Percentiles rank a stretch among this genome's conserved stretches.
phyloP scores from a whole-genome alignment of 345 rosid genomes.

The Combretum micranthum region DNA sequence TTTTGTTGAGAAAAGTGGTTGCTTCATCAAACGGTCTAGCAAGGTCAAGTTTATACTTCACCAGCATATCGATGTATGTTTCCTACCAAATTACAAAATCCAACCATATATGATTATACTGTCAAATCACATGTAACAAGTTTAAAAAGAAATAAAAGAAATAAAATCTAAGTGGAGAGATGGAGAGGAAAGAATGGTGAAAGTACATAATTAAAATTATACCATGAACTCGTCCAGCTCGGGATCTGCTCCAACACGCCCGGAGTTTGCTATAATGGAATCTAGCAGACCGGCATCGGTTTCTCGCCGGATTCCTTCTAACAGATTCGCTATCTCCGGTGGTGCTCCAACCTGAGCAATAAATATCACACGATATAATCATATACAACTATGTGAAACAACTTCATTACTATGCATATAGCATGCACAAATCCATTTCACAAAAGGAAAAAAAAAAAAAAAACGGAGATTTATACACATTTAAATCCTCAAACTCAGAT shows the following conservation, averaged over 20 bases:
- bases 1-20: slow-evolving; percentile 58
- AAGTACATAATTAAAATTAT: slow-evolving; percentile 7
- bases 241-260: slow-evolving; percentile 44
- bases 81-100: slow-evolving; percentile 28
- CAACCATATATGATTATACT: neutral
- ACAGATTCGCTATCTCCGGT: slow-evolving; percentile 55
- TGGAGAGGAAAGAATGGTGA: neutral
- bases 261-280: no score
- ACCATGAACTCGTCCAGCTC: slow-evolving; percentile 99
- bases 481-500: no score
- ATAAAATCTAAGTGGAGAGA: neutral
- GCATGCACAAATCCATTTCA: no score
- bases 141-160: neutral
- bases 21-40: slow-evolving; percentile 93
- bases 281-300: slow-evolving; percentile 12
- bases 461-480: no score
- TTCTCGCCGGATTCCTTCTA: slow-evolving; percentile 64
- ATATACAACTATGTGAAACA: no score
- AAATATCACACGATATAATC: no score
- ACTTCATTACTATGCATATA: no score
- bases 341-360: slow-evolving; percentile 77
- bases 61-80: slow-evolving; percentile 65
- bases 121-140: neutral
- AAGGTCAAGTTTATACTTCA: slow-evolving; percentile 79
- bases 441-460: no score